phyloP scores from a whole-genome alignment of 192 early-diverging fungal species.

The Backusella circina region DNA sequence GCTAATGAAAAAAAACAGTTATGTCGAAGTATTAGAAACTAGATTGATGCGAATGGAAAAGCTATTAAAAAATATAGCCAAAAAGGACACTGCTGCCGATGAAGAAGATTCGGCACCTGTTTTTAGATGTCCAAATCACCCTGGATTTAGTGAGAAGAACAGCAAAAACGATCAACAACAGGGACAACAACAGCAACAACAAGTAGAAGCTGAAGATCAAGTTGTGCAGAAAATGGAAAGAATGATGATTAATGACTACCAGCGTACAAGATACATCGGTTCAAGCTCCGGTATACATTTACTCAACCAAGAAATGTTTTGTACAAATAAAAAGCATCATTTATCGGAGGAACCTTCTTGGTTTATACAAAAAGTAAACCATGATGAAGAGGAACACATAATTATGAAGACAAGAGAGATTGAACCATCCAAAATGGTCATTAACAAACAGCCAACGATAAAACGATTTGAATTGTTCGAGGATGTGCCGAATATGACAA shows the following conservation, averaged over 20 bases:
- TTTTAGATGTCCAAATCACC: background rate
- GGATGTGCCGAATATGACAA: conserved; percentile 7
- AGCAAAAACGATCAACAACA: background rate
- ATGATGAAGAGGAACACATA: conserved; percentile 26
- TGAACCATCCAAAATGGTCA: background rate
- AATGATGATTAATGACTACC: conserved; percentile 59
- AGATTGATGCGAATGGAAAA: conserved; percentile 67
- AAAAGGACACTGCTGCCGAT: background rate
- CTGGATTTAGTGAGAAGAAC: background rate
- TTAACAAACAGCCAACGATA: background rate
- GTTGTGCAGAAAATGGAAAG: conserved; percentile 48
- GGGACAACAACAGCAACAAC: background rate
- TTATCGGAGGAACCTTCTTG: conserved; percentile 34
- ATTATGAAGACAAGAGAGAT: conserved; percentile 20
- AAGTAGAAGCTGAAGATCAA: conserved; percentile 2
- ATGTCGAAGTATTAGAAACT: conserved; percentile 71
- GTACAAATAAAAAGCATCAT: conserved; percentile 29
- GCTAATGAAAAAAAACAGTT: background rate
- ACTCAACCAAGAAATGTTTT: conserved; percentile 45
- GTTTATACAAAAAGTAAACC: conserved; percentile 41
- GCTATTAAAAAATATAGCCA: conserved; percentile 55
- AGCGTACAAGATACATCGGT: conserved; percentile 66
- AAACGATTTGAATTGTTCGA: background rate
- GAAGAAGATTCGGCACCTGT: background rate
- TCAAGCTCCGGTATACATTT: conserved; percentile 69